Evolutionary conservation across 306 rosid genomes (phyloP).

Genomic region (Aeschynomene evenia): DNA sequence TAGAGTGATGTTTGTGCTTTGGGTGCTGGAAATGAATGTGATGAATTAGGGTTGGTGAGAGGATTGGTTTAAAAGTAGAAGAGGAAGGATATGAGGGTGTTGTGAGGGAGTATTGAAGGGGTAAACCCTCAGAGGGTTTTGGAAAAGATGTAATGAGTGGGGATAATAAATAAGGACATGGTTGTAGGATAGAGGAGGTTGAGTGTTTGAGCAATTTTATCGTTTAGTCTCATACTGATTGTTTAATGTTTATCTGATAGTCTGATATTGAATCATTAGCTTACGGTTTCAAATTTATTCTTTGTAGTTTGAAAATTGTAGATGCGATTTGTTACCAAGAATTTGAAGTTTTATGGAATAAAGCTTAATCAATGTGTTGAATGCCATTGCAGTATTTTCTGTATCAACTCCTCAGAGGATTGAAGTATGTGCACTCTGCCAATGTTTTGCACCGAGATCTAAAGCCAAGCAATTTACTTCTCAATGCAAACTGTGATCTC

Average conservation of each 20-base stretch:
- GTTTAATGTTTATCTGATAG: no score
- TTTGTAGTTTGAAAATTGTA: not conserved
- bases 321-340: not conserved
- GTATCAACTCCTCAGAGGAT: conserved; percentile 47
- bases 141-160: not conserved
- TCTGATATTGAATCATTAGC: conserved; percentile 8
- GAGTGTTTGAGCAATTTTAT: not conserved
- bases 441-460: conserved; percentile 56
- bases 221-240: not conserved
- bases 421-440: conserved; percentile 50
- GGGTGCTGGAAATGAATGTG: not conserved
- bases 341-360: not conserved
- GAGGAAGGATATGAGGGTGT: not conserved
- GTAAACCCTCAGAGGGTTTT: not conserved
- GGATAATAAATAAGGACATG: not conserved
- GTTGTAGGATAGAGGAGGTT: not conserved
- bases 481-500: conserved; percentile 53
- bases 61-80: not conserved
- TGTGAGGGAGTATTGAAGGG: not conserved
- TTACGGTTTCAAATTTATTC: not conserved
- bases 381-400: conserved; percentile 42
- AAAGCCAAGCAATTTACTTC: conserved; percentile 58
- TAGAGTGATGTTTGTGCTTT: not conserved
- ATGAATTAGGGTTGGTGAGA: not conserved
- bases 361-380: conserved; percentile 19